A percentile compares a stretch with the other conserved stretches of the same genome.
These are phyloP conservation scores for Xanthoparmelia taractica DNA, from an alignment of 495 filamentous ascomycete genomes.

Conservation along the genomic window DNA sequence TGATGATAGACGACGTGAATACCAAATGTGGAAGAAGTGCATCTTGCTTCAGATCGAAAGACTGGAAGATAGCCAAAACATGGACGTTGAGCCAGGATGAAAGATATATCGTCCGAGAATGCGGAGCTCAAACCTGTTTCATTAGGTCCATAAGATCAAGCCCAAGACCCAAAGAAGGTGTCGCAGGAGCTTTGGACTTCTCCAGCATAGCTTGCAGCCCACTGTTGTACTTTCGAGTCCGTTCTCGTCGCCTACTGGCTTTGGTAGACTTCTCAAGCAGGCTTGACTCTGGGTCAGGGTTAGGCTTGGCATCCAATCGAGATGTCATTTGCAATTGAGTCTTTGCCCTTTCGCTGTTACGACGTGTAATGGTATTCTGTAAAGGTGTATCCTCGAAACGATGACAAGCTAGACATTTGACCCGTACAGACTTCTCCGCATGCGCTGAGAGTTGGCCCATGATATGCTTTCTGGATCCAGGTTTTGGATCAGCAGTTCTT, in stretches of 20 bases:
- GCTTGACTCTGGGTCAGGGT: background rate
- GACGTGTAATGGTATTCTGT: background rate
- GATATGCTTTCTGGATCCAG: background rate
- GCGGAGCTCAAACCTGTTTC: slow-evolving; percentile 29
- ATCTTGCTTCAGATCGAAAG: slow-evolving; percentile 52
- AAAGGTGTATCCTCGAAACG: slow-evolving; percentile 10
- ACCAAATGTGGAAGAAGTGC: slow-evolving; percentile 61
- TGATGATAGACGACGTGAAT: slow-evolving; percentile 59
- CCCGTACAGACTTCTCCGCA: slow-evolving; percentile 5
- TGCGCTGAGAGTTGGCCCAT: background rate
- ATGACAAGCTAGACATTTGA: slow-evolving; percentile 18
- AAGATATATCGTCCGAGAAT: background rate
- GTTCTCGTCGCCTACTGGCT: slow-evolving; percentile 53
- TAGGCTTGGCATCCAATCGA: background rate
- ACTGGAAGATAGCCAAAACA: slow-evolving; percentile 30
- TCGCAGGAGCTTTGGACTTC: slow-evolving; percentile 39
- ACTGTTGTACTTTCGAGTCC: slow-evolving; percentile 47
- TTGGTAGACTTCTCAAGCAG: slow-evolving; percentile 17
- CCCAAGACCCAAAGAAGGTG: slow-evolving; percentile 30
- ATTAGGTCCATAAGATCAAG: slow-evolving; percentile 55
- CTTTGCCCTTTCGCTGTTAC: background rate
- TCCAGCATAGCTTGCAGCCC: slow-evolving; percentile 52
- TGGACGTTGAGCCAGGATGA: slow-evolving; percentile 14
- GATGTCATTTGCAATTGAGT: background rate
- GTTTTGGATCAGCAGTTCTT: background rate